Evolutionary conservation across 2,329 filamentous ascomycete genomes (phyloP).

Genomic region (Fusarium verrucosum): DNA sequence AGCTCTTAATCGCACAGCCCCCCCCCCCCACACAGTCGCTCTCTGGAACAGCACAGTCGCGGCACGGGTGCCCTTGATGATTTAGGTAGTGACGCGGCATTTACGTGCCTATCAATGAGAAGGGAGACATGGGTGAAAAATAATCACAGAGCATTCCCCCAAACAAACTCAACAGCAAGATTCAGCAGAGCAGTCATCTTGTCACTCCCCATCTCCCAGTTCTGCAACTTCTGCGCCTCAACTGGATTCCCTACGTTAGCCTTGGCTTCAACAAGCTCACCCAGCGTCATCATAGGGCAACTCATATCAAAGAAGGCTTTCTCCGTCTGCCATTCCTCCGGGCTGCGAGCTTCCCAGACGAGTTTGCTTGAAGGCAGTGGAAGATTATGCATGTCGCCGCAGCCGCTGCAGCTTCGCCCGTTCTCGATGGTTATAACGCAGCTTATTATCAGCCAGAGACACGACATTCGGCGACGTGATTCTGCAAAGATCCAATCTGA

Average conservation of each 20-base stretch:
- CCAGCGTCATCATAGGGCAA: constrained; percentile 24
- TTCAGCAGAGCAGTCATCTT: constrained; percentile 39
- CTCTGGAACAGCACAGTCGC: too few relatives aligned
- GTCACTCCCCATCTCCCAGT: constrained; percentile 42
- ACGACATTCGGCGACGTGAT: constrained; percentile 42
- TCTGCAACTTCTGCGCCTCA: constrained; percentile 26
- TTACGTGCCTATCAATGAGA: too few relatives aligned
- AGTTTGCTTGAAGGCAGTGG: constrained; percentile 33
- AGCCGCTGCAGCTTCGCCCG: constrained; percentile 1
- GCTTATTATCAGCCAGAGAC: constrained; percentile 41
- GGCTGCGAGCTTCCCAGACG: constrained; percentile 41
- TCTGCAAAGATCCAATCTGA: constrained; percentile 47
- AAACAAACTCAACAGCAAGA: constrained; percentile 39
- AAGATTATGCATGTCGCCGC: constrained; percentile 8
- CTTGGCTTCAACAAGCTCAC: constrained; percentile 28
- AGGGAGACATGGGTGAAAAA: too few relatives aligned
- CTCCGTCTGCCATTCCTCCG: constrained; percentile 42
- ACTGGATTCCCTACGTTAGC: neutral
- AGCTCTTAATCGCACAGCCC: too few relatives aligned
- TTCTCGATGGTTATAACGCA: constrained; percentile 35
- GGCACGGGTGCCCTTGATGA: too few relatives aligned
- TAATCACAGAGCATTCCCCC: neutral
- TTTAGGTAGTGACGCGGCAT: too few relatives aligned
- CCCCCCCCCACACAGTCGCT: too few relatives aligned
- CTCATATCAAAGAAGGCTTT: constrained; percentile 29